Conservation (phyloP, 805 yeast genomes). For the Spathaspora boniae region DNA sequence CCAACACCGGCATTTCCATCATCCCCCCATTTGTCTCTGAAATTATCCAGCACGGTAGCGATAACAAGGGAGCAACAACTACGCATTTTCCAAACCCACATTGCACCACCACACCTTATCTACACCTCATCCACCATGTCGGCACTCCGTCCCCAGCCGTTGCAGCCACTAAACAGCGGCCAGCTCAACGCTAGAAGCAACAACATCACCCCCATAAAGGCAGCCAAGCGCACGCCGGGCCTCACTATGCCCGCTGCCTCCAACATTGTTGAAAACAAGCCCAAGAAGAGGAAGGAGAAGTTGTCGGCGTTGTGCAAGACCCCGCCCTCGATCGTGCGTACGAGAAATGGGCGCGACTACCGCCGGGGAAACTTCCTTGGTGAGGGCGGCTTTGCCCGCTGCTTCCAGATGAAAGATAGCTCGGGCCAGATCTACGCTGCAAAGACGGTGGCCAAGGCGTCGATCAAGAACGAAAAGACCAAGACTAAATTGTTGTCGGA, state of each 20-base stretch:
- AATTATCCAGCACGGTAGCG: no score
- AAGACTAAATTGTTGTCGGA: constrained; percentile 83
- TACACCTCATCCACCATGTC: constrained; percentile 15
- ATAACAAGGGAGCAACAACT: no score
- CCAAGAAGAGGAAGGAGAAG: constrained; percentile 80
- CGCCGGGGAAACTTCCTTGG: constrained; percentile 89
- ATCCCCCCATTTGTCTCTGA: no score
- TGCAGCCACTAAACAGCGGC: constrained; percentile 52
- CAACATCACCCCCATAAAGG: constrained; percentile 29
- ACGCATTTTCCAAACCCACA: not conserved
- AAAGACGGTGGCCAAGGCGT: constrained; percentile 94
- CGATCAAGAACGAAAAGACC: constrained; percentile 87
- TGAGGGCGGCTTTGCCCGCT: constrained; percentile 98
- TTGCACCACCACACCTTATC: not conserved
- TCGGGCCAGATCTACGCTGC: constrained; percentile 89
- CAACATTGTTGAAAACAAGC: constrained; percentile 19
- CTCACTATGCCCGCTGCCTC: no score
- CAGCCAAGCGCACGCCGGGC: constrained; percentile 21
- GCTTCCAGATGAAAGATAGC: constrained; percentile 94
- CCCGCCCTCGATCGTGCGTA: constrained; percentile 90
- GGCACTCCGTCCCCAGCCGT: constrained; percentile 42
- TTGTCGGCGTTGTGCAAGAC: constrained; percentile 89
- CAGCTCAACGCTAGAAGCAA: constrained; percentile 47
- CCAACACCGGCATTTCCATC: no score
- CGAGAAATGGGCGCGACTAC: constrained; percentile 82